A percentile compares a stretch with the other conserved stretches of the same genome.
phyloP scores from a whole-genome alignment of 2,329 filamentous ascomycete genomes.

The Penicillium sp. region DNA sequence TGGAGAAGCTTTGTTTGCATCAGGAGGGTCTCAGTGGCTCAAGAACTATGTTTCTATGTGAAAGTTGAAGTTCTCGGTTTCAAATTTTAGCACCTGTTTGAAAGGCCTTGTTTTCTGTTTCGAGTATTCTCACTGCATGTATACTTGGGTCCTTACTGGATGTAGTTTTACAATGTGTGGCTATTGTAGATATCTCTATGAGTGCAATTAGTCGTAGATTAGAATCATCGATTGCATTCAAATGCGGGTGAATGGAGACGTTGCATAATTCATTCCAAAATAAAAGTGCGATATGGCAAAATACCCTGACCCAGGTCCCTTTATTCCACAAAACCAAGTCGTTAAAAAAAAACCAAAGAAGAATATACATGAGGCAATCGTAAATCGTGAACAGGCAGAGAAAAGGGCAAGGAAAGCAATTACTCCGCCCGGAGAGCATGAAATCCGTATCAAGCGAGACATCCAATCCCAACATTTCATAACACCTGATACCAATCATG shows the following conservation, averaged over 20 bases:
- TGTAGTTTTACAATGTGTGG: background rate
- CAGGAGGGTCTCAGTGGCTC: too few relatives aligned
- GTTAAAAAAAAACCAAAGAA: background rate
- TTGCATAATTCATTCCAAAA: background rate
- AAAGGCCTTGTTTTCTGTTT: background rate
- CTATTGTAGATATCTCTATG: background rate
- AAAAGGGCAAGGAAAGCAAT: background rate
- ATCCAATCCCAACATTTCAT: background rate
- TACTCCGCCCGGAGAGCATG: background rate
- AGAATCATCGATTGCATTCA: background rate
- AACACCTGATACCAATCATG: background rate
- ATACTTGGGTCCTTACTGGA: background rate
- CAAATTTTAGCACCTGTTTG: background rate
- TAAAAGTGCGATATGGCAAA: background rate
- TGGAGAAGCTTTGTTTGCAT: too few relatives aligned
- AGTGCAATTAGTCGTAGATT: background rate
- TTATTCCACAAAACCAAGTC: background rate
- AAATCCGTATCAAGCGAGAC: background rate
- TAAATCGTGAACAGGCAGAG: conserved; percentile 2
- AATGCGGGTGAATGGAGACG: background rate
- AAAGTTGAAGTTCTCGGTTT: too few relatives aligned
- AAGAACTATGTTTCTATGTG: too few relatives aligned
- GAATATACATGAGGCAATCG: conserved; percentile 4
- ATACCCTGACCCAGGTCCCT: background rate
- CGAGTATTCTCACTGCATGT: background rate